A percentile compares a stretch with the other conserved stretches of the same genome.
These are phyloP conservation scores for Flammula alnicola DNA, from an alignment of 1,284 basidiomycete genomes.

Conservation along the genomic window DNA sequence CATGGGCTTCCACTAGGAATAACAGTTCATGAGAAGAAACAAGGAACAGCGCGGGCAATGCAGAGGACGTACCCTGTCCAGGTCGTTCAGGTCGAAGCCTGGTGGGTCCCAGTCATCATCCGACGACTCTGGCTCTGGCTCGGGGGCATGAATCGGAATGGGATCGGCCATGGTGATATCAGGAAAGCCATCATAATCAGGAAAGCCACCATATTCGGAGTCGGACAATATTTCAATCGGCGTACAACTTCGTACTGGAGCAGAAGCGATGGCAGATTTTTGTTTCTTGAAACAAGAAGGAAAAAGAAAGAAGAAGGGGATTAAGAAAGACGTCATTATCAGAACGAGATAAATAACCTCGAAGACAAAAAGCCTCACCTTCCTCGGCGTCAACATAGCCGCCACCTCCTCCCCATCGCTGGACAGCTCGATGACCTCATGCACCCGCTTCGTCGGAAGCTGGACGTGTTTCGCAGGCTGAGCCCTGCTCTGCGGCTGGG, in stretches of 20 bases:
- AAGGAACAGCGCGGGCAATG: not conserved
- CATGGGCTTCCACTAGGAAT: conserved; percentile 24
- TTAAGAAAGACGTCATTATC: not conserved
- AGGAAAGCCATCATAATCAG: not conserved
- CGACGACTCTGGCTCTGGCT: conserved; percentile 9
- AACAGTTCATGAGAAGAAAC: not conserved
- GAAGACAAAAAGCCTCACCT: not conserved
- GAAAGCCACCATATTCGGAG: not conserved
- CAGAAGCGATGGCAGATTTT: not conserved
- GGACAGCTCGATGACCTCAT: conserved; percentile 26
- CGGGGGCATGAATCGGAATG: conserved; percentile 8
- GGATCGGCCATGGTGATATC: no score
- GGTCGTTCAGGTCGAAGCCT: conserved; percentile 31
- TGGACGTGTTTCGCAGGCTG: not conserved
- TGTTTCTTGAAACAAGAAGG: no score
- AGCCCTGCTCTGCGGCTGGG: not conserved
- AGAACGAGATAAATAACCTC: not conserved
- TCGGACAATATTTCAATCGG: not conserved
- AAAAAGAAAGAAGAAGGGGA: no score
- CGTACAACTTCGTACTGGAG: not conserved
- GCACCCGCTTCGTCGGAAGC: not conserved
- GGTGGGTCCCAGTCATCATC: conserved; percentile 31
- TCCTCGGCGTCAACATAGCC: conserved; percentile 6
- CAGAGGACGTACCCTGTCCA: conserved; percentile 24
- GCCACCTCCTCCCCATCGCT: conserved; percentile 28